Percentiles rank a stretch among this genome's conserved stretches.
phyloP scores from a whole-genome alignment of 108 stramenopile species.

The Mayamaea pseudoterrestris region DNA sequence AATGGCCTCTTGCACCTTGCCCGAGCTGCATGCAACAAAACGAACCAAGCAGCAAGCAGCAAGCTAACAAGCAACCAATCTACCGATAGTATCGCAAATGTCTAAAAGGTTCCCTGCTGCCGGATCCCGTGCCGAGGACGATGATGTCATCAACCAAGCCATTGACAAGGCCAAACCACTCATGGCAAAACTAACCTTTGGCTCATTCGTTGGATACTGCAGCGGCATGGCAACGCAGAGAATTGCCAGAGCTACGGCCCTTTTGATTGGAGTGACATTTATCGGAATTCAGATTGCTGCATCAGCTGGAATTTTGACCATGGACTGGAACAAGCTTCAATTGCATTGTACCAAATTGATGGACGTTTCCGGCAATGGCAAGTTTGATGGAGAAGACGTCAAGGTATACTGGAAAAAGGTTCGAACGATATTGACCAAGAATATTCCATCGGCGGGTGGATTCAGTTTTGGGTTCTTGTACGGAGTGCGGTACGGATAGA shows the following conservation, averaged over 20 bases:
- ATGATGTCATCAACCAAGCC: conserved; percentile 22
- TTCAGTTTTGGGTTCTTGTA: conserved; percentile 79
- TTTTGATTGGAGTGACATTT: conserved; percentile 66
- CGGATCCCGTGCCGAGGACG: too few species aligned
- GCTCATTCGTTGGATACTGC: conserved; percentile 77
- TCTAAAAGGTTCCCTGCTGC: too few species aligned
- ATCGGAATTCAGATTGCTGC: conserved; percentile 56
- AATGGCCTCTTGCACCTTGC: too few species aligned
- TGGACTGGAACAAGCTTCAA: conserved; percentile 81
- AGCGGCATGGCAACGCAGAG: conserved; percentile 74
- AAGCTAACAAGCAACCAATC: too few species aligned
- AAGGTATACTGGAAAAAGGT: conserved; percentile 70
- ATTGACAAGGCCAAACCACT: conserved; percentile 22
- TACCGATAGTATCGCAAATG: too few species aligned
- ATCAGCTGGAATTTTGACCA: conserved; percentile 57
- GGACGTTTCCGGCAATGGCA: conserved; percentile 53
- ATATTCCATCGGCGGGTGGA: conserved; percentile 73
- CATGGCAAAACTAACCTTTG: conserved; percentile 50
- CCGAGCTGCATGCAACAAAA: too few species aligned
- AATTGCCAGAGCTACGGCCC: conserved; percentile 63
- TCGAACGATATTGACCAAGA: conserved; percentile 59
- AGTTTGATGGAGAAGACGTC: conserved; percentile 49
- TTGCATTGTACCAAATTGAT: conserved; percentile 42
- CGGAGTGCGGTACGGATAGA: conserved; percentile 42
- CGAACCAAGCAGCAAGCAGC: too few species aligned